Evolutionary conservation across 108 stramenopile genomes (phyloP), one percentile per base, ranked within the genome.

Genomic region (Licmophora abbreviata): DNA sequence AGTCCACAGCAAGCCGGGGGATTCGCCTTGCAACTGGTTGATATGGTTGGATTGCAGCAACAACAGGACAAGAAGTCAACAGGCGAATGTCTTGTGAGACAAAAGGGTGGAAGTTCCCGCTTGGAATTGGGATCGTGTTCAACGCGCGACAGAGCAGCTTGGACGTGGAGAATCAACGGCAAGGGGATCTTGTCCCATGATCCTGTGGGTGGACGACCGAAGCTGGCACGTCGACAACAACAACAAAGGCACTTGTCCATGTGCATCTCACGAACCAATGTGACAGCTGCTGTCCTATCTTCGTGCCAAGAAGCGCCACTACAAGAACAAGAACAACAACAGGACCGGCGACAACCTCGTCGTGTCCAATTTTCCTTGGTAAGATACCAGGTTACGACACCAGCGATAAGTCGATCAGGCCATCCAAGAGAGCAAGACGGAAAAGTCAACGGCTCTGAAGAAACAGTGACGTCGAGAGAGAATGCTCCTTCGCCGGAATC

Each of bases 81-180:
- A 29, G 29, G 32, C 20, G 38, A 40, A 18, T 40, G 38, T 40
- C 38, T 40, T 46, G 3, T 46, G 1, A 3, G 23, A 22, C 30
- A 38, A 21, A 15, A 51, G 2, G 4, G 33, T 51, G 6, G 20
- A 3, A 6, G 20, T 4, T 30, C 34, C 51, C 18, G 12, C n/a
- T 23, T 33, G 22, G 24, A 21, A 35, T 37, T 54, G 21, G 52
- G 35, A 9, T 26, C 22, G 10, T 54, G 32, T 24, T n/a, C 18
- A 4, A 40, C 35, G 4, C n/a, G 11, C 17, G 51, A 73, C n/a
- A 29, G 68, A 79, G 33, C 66, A 72, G 32, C 82, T 45, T 83
- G 77, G 77, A 46, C 63, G 29, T 83, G 82, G 82, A 69, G 64
- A 47, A 59, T 83, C 44, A 74, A 73, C 46, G 64, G 51, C 33